Evolutionary conservation across 2,329 filamentous ascomycete genomes (phyloP), one percentile per base, ranked within the genome.

Genomic region (Trichophyton mentagrophytes): DNA sequence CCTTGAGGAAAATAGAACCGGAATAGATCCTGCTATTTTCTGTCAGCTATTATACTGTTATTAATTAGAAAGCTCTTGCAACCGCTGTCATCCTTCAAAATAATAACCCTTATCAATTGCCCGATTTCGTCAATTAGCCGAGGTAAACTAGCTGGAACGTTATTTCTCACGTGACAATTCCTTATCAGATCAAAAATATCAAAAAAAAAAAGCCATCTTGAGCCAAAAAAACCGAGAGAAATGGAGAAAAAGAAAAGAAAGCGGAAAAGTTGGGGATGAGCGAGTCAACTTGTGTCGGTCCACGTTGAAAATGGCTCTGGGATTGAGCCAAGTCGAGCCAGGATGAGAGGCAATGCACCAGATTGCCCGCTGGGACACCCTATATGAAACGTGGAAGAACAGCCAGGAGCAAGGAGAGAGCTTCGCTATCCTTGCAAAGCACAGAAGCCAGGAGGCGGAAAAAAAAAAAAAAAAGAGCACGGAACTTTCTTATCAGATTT

Each of bases 401-500:
- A 6, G 40, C 13, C 13, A 17, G 15, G 40, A 17, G 40, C 40
- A 44, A 44, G 40, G 40, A 44, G 40, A n/a, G n/a, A n/a, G 15
- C 15, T 44, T 44, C 40, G 13, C 7, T 15, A 44, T 44, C 40
- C 40, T 44, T 44, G 40, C 5, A 44, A 15, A 44, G 11, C 6
- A 5, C 46, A 51, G 46, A 22, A 47, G 44, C 44, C 17, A 47
- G 44, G 44, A 22, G 20, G 44, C 44, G 3, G 30, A 13, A 6
- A 15, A 60, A 59, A 56, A 20, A 36, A 56, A 20, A 36, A 53
- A 53, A 9, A 56, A 40, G 17, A 20, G 13, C 53, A 25, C 53
- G 53, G 53, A 57, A 38, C 8, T 42, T 42, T 38, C 53, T 38
- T 57, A 57, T 57, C 53, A 38, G 30, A 57, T 57, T 27, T 38